phyloP scores from a whole-genome alignment of 208 protist genomes.

The Leishmania gerbilli region DNA sequence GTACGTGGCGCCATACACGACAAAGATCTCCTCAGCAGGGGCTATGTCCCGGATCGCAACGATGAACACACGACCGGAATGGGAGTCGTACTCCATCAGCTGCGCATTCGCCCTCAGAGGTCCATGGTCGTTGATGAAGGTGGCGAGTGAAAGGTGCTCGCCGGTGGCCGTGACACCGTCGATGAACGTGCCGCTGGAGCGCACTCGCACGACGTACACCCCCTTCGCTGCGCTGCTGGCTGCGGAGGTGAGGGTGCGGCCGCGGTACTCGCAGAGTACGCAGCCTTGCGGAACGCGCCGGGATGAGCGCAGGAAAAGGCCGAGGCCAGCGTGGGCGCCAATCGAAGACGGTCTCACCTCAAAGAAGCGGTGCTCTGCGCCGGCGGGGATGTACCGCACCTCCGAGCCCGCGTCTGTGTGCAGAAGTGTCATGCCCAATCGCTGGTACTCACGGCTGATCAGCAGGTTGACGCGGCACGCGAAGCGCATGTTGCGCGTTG shows the following conservation, averaged over 20 bases:
- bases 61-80: slow-evolving; percentile 82
- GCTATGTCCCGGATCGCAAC: slow-evolving; percentile 71
- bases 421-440: slow-evolving; percentile 78
- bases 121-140: slow-evolving; percentile 90
- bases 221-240: slow-evolving; percentile 35
- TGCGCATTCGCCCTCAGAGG: slow-evolving; percentile 64
- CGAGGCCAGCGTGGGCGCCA: slow-evolving; percentile 56
- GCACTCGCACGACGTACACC: slow-evolving; percentile 78
- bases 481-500: slow-evolving; percentile 45
- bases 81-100: slow-evolving; percentile 82
- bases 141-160: slow-evolving; percentile 81
- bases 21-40: slow-evolving; percentile 82
- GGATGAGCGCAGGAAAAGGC: slow-evolving; percentile 75
- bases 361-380: slow-evolving; percentile 83
- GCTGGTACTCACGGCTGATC: slow-evolving; percentile 76
- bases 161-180: slow-evolving; percentile 63
- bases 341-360: slow-evolving; percentile 69
- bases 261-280: slow-evolving; percentile 83
- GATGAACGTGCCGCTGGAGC: slow-evolving; percentile 59
- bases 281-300: slow-evolving; percentile 73
- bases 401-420: slow-evolving; percentile 33
- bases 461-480: slow-evolving; percentile 53
- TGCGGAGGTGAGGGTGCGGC: slow-evolving; percentile 36
- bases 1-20: slow-evolving; percentile 85
- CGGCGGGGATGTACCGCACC: slow-evolving; percentile 70